Conservation (phyloP, 495 filamentous ascomycete genomes). For the Acidomyces sp. region DNA sequence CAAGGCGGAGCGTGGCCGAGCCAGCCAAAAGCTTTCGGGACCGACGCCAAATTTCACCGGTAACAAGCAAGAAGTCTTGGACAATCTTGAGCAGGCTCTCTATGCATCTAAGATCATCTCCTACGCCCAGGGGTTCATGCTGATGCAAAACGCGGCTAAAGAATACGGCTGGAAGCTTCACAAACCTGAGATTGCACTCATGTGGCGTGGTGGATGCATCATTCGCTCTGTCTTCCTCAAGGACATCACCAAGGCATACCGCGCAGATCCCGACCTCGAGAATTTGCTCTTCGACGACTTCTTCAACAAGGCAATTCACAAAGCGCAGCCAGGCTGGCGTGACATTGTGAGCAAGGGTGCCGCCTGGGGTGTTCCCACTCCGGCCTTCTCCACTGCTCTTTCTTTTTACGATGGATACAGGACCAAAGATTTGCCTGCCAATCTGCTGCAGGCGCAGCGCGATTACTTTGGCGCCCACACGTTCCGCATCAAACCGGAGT, state of each 20-base stretch:
- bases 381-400: slow-evolving; percentile 89
- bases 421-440: slow-evolving; percentile 87
- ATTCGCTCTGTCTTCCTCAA: slow-evolving; percentile 99
- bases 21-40: slow-evolving; percentile 63
- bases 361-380: slow-evolving; percentile 84
- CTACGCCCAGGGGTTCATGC: slow-evolving; percentile 98
- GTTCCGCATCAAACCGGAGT: slow-evolving; percentile 91
- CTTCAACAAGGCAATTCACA: slow-evolving; percentile 98
- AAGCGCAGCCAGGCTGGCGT: slow-evolving; percentile 90
- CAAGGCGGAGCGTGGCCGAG: slow-evolving; percentile 83
- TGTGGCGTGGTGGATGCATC: slow-evolving; percentile 99
- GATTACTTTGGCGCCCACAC: slow-evolving; percentile 99
- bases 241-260: slow-evolving; percentile 96
- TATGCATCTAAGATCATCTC: slow-evolving; percentile 99
- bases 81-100: slow-evolving; percentile 93
- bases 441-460: slow-evolving; percentile 94
- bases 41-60: slow-evolving; percentile 69
- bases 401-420: slow-evolving; percentile 98
- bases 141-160: slow-evolving; percentile 96
- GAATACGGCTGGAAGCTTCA: slow-evolving; percentile 97
- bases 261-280: slow-evolving; percentile 86
- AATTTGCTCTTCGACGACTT: slow-evolving; percentile 97
- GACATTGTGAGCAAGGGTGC: slow-evolving; percentile 85
- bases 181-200: slow-evolving; percentile 98
- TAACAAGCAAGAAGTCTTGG: slow-evolving; percentile 83